These are phyloP conservation scores for Cryphonectria carpinicola DNA, from an alignment of 2,329 filamentous ascomycete species.

Conservation along the genomic window DNA sequence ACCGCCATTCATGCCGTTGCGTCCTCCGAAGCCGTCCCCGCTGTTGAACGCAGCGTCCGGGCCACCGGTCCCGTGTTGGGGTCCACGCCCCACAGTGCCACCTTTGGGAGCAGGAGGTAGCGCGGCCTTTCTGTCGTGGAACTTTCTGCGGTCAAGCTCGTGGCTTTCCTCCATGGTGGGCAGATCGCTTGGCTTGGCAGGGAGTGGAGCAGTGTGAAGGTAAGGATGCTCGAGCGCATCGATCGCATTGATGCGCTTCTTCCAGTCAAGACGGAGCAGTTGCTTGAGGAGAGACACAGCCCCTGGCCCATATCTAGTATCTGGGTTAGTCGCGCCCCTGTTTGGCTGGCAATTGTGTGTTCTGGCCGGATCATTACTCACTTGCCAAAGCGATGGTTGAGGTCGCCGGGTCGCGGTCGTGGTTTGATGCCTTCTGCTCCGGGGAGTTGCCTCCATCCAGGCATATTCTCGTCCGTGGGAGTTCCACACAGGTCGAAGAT, in stretches of 20 bases:
- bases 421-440: constrained; percentile 77
- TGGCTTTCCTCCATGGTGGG: constrained; percentile 93
- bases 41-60: constrained; percentile 56
- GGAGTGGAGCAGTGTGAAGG: constrained; percentile 78
- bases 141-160: constrained; percentile 91
- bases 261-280: constrained; percentile 87
- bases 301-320: constrained; percentile 62
- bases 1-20: constrained; percentile 53
- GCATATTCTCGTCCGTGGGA: constrained; percentile 90
- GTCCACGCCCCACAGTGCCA: constrained; percentile 82
- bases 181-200: constrained; percentile 83
- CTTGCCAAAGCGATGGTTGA: constrained; percentile 76
- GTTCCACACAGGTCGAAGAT: constrained; percentile 94
- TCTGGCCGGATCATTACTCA: constrained; percentile 36
- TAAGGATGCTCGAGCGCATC: constrained; percentile 93
- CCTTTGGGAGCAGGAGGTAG: constrained; percentile 90
- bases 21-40: constrained; percentile 52
- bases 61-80: constrained; percentile 44
- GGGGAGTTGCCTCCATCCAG: constrained; percentile 81
- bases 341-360: no score
- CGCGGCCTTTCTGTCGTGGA: constrained; percentile 81
- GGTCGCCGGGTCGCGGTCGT: constrained; percentile 63
- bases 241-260: constrained; percentile 84
- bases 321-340: constrained; percentile 6
- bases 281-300: constrained; percentile 82